phyloP scores from a whole-genome alignment of 345 rosid species.

The Schrenkiella parvula region DNA sequence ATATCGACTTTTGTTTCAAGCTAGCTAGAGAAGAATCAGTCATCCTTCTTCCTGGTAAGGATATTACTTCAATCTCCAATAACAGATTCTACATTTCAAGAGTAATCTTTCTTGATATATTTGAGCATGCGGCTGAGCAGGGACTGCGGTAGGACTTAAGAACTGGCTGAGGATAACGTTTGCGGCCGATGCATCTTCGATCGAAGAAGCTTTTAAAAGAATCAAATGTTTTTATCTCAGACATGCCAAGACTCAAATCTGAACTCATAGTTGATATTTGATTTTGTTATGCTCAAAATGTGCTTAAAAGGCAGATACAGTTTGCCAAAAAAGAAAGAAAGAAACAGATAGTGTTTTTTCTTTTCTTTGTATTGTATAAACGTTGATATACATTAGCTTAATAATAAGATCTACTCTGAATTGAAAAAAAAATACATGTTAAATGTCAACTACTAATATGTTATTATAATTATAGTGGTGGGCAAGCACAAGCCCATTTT shows the following conservation, averaged over 20 bases:
- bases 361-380: background rate
- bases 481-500: background rate
- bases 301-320: background rate
- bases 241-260: conserved; percentile 42
- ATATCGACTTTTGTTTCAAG: conserved; percentile 90
- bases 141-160: conserved; percentile 78
- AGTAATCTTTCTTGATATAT: background rate
- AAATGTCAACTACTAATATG: no score
- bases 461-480: no score
- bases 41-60: conserved; percentile 83
- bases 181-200: conserved; percentile 66
- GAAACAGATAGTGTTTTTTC: background rate
- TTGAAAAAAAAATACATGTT: background rate
- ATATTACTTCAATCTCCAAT: background rate
- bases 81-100: background rate
- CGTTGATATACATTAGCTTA: background rate
- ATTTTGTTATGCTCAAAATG: conserved; percentile 1
- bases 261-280: conserved; percentile 9
- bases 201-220: conserved; percentile 67
- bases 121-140: conserved; percentile 34
- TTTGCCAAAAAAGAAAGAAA: no score
- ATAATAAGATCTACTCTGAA: background rate
- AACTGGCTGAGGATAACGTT: conserved; percentile 83
- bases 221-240: conserved; percentile 61
- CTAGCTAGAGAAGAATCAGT: conserved; percentile 90